Evolutionary conservation across 129 eudicot genomes (phyloP), one percentile per base, ranked within the genome.

Genomic region (Scalesia atractyloides): DNA sequence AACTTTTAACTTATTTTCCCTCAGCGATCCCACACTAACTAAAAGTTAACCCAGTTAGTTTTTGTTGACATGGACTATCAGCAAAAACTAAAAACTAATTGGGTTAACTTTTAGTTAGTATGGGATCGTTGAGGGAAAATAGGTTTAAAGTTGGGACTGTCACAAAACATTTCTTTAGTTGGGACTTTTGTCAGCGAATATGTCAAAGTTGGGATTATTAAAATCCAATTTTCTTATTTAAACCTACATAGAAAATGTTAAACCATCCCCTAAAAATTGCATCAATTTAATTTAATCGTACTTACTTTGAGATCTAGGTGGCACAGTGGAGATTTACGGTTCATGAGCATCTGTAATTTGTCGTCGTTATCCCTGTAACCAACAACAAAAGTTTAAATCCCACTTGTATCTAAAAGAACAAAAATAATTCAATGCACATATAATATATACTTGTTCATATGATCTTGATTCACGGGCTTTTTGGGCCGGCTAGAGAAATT

Each of bases 341-440:
- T 81, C 59, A 78, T 86, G 19, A 91, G 76, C 63, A 82, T 56
- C 81, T 85, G 97, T 46, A 76, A 56, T 30, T 86, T 88, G 49
- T 88, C 96, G 59, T 78, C 80, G 83, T 86, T 74, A 71, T 90
- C 90, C 84, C 99, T 95, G 88, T 76, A 82, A 84, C 37, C 20
- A 15, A 24, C 33, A 73, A 68, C 30, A 73, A 30, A 70, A 33
- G 51, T 26, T 47, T 69, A 48, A 57, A 33, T 33, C 37, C n/a
- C 46, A 36, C 10, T 50, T 50, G 51, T 53, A 18, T 47, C 33
- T 20, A 17, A 59, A 57, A 13, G 62, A 76, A 6, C 71, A 14
- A 24, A 46, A 46, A 30, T 34, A 70, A n/a, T 2, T 39, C 7
- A 15, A 71, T 71, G 13, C 19, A 50, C 15, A 10, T n/a, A 6